A percentile compares a stretch with the other conserved stretches of the same genome.
Conservation (phyloP, 2,329 filamentous ascomycete species). For the Dothistroma pini region DNA sequence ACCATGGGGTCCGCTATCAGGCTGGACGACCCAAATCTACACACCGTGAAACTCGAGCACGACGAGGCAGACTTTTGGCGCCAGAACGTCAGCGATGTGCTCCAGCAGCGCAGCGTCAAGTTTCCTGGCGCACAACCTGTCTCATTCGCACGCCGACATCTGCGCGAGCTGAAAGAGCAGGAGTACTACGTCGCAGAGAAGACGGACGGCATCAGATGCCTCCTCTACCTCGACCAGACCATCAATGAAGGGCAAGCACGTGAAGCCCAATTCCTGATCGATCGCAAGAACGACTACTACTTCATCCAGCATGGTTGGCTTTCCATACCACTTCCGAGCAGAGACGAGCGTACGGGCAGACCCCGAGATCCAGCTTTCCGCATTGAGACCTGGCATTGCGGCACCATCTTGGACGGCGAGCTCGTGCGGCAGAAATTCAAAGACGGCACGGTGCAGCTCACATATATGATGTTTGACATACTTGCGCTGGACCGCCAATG, state of each 20-base stretch:
- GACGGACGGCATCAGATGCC: constrained; percentile 90
- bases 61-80: constrained; percentile 29
- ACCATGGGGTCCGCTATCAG: constrained; percentile 15
- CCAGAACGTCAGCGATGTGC: constrained; percentile 47
- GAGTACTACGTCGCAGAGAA: constrained; percentile 99
- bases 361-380: constrained; percentile 16
- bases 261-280: constrained; percentile 78
- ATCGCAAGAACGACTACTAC: constrained; percentile 98
- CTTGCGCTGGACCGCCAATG: constrained; percentile 73
- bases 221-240: constrained; percentile 79
- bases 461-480: constrained; percentile 92
- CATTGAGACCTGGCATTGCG: constrained; percentile 65
- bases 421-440: constrained; percentile 75
- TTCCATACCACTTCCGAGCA: constrained; percentile 72
- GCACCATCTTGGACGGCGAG: constrained; percentile 88
- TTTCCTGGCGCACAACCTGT: constrained; percentile 96
- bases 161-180: constrained; percentile 73
- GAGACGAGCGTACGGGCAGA: constrained; percentile 18
- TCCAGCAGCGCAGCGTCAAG: constrained; percentile 62
- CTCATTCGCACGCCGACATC: constrained; percentile 77
- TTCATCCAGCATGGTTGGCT: constrained; percentile 66
- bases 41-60: constrained; percentile 14
- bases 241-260: constrained; percentile 34
- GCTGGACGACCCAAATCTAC: constrained; percentile 2
- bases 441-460: constrained; percentile 65